Conservation (phyloP, 352 stramenopile species). For the Pythium myriotylum region DNA sequence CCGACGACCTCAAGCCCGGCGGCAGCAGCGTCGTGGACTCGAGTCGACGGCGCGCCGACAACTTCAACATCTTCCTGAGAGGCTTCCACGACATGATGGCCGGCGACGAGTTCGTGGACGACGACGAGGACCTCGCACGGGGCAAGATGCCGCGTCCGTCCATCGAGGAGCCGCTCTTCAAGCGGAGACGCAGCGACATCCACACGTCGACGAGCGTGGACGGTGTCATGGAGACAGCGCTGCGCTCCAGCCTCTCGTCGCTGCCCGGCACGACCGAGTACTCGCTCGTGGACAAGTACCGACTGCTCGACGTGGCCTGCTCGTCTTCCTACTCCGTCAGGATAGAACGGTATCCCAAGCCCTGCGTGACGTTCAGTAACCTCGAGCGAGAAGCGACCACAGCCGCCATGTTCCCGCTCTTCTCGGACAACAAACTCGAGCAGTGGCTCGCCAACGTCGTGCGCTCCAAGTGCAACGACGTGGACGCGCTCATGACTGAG, state of each 20-base stretch:
- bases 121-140: slow-evolving; percentile 34
- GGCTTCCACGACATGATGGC: slow-evolving; percentile 82
- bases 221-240: slow-evolving; percentile 46
- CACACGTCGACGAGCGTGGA: slow-evolving; percentile 34
- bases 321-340: slow-evolving; percentile 76
- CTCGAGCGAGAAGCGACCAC: slow-evolving; percentile 46
- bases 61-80: slow-evolving; percentile 83
- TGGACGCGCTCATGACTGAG: slow-evolving; percentile 52
- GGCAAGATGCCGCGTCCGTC: slow-evolving; percentile 26
- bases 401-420: slow-evolving; percentile 45
- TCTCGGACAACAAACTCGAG: slow-evolving; percentile 77
- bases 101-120: slow-evolving; percentile 53
- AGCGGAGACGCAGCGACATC: slow-evolving; percentile 45
- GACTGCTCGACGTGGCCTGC: slow-evolving; percentile 66
- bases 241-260: slow-evolving; percentile 64
- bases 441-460: slow-evolving; percentile 71
- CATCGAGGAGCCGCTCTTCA: slow-evolving; percentile 69
- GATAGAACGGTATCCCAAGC: slow-evolving; percentile 82
- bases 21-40: slow-evolving; percentile 51
- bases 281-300: slow-evolving; percentile 67
- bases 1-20: slow-evolving; percentile 33
- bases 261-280: slow-evolving; percentile 57
- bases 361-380: slow-evolving; percentile 66
- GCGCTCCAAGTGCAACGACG: slow-evolving; percentile 49
- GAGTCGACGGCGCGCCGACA: slow-evolving; percentile 62